phyloP scores from a whole-genome alignment of 352 stramenopile genomes.

The Phytophthora agathidicida region DNA sequence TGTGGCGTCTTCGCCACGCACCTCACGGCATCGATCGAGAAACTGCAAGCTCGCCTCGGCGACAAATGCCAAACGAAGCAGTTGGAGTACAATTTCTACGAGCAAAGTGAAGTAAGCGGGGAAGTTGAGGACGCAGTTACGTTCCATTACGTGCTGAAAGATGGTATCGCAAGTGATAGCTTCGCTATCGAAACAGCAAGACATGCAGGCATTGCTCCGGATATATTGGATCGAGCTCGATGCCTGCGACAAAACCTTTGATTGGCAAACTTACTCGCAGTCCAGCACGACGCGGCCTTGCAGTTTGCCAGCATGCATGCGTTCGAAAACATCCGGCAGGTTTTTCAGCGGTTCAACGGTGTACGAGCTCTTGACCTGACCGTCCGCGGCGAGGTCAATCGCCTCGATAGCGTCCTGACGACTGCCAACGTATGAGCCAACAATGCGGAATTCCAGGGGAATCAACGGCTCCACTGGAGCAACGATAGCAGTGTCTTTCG shows the following conservation, averaged over 20 bases:
- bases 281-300: constrained; percentile 46
- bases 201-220: constrained; percentile 22
- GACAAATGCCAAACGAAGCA: constrained; percentile 30
- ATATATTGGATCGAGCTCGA: constrained; percentile 23
- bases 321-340: constrained; percentile 48
- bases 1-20: constrained; percentile 50
- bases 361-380: constrained; percentile 50
- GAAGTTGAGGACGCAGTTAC: constrained; percentile 7
- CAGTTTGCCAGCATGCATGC: constrained; percentile 44
- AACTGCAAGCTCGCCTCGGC: constrained; percentile 16
- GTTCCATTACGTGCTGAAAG: constrained; percentile 38
- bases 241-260: constrained; percentile 6
- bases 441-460: constrained; percentile 48
- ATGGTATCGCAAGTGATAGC: constrained; percentile 42
- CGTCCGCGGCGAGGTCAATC: constrained; percentile 51
- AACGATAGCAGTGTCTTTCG: constrained; percentile 54
- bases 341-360: constrained; percentile 45
- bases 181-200: constrained; percentile 35
- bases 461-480: constrained; percentile 43
- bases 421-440: constrained; percentile 61
- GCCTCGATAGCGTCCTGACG: constrained; percentile 63
- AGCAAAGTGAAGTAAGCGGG: neutral
- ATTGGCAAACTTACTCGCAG: constrained; percentile 49
- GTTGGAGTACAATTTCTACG: constrained; percentile 30
- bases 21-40: constrained; percentile 26